Percentiles rank a stretch among this genome's conserved stretches.
Evolutionary conservation across 1,139 yeast species (phyloP).

Genomic region (Saccharomycopsis crataegensis): DNA sequence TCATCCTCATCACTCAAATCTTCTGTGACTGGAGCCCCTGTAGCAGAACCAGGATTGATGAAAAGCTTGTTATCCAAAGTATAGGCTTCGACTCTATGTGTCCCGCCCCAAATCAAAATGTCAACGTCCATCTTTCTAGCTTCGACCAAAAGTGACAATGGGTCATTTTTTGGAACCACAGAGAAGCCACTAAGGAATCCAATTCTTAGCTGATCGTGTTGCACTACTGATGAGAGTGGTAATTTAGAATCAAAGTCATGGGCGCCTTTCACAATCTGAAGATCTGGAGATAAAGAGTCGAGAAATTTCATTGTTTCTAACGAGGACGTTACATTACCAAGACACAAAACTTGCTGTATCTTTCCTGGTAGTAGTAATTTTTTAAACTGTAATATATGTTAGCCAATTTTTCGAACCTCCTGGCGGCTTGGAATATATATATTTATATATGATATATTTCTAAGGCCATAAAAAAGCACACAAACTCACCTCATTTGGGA

Average conservation of each 20-base stretch:
- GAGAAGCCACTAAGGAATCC: constrained; percentile 86
- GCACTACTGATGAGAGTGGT: constrained; percentile 61
- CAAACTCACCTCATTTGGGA: constrained; percentile 32
- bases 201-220: constrained; percentile 63
- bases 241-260: constrained; percentile 45
- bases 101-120: constrained; percentile 92
- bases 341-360: constrained; percentile 74
- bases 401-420: neutral
- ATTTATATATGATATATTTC: neutral
- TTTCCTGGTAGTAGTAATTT: constrained; percentile 75
- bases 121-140: constrained; percentile 94
- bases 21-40: constrained; percentile 74
- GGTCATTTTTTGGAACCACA: constrained; percentile 79
- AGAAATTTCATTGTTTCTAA: constrained; percentile 57
- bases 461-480: neutral
- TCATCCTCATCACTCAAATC: constrained; percentile 39
- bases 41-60: constrained; percentile 92
- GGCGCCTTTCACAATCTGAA: constrained; percentile 78
- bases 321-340: constrained; percentile 80
- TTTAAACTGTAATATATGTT: constrained; percentile 39
- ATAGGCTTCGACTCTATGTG: constrained; percentile 88
- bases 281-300: constrained; percentile 59
- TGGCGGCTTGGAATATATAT: too few species aligned
- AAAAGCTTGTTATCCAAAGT: constrained; percentile 89
- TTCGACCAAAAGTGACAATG: constrained; percentile 69